Evolutionary conservation across 2,329 filamentous ascomycete genomes (phyloP), one percentile per base, ranked within the genome.

Genomic region (Colletotrichum incanum): DNA sequence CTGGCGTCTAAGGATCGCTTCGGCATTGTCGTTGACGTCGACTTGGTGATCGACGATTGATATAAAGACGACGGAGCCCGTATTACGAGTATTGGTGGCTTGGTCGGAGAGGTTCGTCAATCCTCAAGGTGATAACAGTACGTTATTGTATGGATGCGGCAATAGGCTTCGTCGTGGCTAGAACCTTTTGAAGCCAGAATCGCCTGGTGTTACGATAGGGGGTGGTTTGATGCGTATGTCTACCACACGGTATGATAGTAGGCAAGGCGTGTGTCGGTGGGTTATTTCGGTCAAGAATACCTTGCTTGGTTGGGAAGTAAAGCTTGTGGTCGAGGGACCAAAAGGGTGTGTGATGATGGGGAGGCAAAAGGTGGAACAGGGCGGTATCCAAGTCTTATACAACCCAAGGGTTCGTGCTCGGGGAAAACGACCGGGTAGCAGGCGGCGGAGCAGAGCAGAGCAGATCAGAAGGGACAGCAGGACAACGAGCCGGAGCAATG

Each of bases 1-100:
- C 75, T 79, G 6, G 75, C 62, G 58, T 81, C 79, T 39, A 80
- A 76, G 14, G 80, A 79, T 79, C 83, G 76, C 76, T 85, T 84
- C 41, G 82, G 82, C 83, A 85, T 85, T 60, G 28, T 71, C 39
- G 39, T 47, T 69, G 60, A 71, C 60, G 70, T 56, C 47, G 54
- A 67, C 41, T 67, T 28, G 58, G 58, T 58, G 56, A 67, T 66
- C 45, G 61, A 31, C 58, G 52, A 43, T 18, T 65, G 56, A 68
- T 71, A 73, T 72, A 58, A 47, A n/a, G 50, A 41, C 9, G 14
- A 37, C 12, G 8, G 47, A 55, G 47, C 11, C 14, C 26, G 45
- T 31, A 43, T 14, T 67, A n/a, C 5, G 14, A 28, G 52, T 37
- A 12, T 26, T 5, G 2, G 50, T 28, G 61, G 37, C 37, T 37